phyloP scores from a whole-genome alignment of 1,284 basidiomycete species.

The Pulveroboletus sp. region DNA sequence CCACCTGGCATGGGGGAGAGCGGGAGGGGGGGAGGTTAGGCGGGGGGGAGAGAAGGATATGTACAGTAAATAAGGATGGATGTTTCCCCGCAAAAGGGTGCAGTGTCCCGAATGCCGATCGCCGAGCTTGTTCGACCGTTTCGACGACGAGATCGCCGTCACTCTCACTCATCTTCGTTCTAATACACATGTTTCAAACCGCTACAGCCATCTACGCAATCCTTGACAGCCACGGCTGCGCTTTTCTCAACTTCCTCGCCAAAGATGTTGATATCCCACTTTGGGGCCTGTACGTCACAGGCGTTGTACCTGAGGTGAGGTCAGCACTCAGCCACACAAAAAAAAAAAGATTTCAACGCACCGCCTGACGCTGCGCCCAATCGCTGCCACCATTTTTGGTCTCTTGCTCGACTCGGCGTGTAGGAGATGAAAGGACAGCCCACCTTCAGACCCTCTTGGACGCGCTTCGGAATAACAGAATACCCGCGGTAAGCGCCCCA shows the following conservation, averaged over 20 bases:
- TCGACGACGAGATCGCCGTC: neutral
- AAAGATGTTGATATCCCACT: slow-evolving; percentile 72
- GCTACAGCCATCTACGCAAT: slow-evolving; percentile 27
- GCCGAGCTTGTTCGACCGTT: slow-evolving; percentile 1
- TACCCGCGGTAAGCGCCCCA: slow-evolving; percentile 66
- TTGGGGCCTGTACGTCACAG: slow-evolving; percentile 50
- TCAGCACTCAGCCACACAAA: neutral
- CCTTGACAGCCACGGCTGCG: slow-evolving; percentile 47
- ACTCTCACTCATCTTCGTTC: neutral
- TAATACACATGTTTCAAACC: slow-evolving; percentile 8
- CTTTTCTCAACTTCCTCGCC: slow-evolving; percentile 55
- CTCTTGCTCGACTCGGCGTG: slow-evolving; percentile 54
- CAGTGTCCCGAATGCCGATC: neutral
- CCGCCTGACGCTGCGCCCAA: slow-evolving; percentile 53
- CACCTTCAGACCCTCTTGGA: slow-evolving; percentile 37
- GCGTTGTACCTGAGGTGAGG: slow-evolving; percentile 54
- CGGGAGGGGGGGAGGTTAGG: neutral
- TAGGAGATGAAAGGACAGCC: slow-evolving; percentile 44
- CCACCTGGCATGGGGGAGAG: slow-evolving; percentile 54
- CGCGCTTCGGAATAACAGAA: slow-evolving; percentile 72
- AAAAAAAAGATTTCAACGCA: slow-evolving; percentile 19
- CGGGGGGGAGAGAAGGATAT: neutral
- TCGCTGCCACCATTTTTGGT: slow-evolving; percentile 55
- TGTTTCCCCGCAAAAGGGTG: slow-evolving; percentile 25
- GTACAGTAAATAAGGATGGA: neutral